Evolutionary conservation across 1,284 basidiomycete genomes (phyloP).

Genomic region (Sanghuangporus weigelae): DNA sequence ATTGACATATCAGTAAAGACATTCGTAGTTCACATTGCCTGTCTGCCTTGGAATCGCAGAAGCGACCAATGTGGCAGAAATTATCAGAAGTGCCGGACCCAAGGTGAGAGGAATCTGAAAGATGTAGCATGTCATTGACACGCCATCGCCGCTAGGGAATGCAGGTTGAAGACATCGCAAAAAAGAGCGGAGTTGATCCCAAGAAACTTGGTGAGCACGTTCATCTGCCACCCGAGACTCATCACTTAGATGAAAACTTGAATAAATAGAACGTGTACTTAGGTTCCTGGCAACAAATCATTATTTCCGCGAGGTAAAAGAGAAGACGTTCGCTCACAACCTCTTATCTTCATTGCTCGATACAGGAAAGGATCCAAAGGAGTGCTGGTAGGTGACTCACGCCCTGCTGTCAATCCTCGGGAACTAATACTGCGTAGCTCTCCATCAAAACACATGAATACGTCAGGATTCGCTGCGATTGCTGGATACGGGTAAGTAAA

Average conservation of each 20-base stretch:
- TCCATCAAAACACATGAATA: constrained; percentile 8
- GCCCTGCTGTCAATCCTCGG: neutral
- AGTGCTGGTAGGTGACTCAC: constrained; percentile 7
- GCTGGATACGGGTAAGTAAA: constrained; percentile 5
- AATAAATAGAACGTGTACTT: constrained; percentile 16
- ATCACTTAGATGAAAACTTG: constrained; percentile 17
- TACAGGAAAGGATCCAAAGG: constrained; percentile 23
- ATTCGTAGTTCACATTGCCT: constrained; percentile 14
- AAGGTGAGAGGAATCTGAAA: constrained; percentile 22
- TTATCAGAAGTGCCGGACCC: constrained; percentile 31
- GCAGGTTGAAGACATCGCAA: constrained; percentile 25
- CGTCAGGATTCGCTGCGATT: constrained; percentile 10
- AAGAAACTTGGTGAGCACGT: constrained; percentile 22
- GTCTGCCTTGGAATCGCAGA: constrained; percentile 26
- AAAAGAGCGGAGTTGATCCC: constrained; percentile 20
- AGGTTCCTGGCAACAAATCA: constrained; percentile 22
- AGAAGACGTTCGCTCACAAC: constrained; percentile 22
- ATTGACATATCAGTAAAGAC: neutral
- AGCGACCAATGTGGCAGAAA: constrained; percentile 31
- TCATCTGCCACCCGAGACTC: neutral
- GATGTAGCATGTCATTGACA: neutral
- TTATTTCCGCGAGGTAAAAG: constrained; percentile 25
- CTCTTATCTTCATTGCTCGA: constrained; percentile 24
- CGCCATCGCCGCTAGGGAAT: constrained; percentile 20
- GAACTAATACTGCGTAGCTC: neutral